phyloP scores from a whole-genome alignment of 1,284 basidiomycete species.

The Leucocoprinus gongylophorus region DNA sequence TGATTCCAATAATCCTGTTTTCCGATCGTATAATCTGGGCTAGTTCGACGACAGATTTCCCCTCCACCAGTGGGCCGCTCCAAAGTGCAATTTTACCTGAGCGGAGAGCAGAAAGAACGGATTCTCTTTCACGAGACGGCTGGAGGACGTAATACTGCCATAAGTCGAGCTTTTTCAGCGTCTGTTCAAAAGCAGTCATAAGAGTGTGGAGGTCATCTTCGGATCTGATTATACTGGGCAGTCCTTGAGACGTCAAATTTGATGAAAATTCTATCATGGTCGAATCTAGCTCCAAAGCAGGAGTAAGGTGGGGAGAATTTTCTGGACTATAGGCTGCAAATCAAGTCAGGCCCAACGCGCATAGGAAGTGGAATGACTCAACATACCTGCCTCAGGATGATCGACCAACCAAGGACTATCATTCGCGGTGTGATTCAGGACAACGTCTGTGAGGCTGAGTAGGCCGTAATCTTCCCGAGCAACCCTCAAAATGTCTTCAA shows the following conservation, averaged over 20 bases:
- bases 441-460: constrained; percentile 86
- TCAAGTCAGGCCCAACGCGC: constrained; percentile 9
- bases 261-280: constrained; percentile 77
- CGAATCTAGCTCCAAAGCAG: constrained; percentile 83
- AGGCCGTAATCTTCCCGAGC: constrained; percentile 84
- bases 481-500: constrained; percentile 57
- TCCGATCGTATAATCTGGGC: constrained; percentile 54
- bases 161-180: constrained; percentile 60
- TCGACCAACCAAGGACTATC: constrained; percentile 88
- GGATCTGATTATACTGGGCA: constrained; percentile 65
- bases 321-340: constrained; percentile 74
- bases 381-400: constrained; percentile 87
- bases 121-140: constrained; percentile 48
- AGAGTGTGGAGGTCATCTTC: constrained; percentile 64
- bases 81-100: constrained; percentile 43
- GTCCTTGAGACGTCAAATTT: constrained; percentile 54
- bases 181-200: constrained; percentile 53
- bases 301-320: constrained; percentile 84
- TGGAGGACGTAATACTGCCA: constrained; percentile 95
- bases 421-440: constrained; percentile 92
- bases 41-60: constrained; percentile 61
- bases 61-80: constrained; percentile 48
- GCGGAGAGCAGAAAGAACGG: constrained; percentile 45
- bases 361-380: neutral
- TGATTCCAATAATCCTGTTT: constrained; percentile 51